Evolutionary conservation across 2,329 filamentous ascomycete genomes (phyloP).

Genomic region (Fusarium paranaense): DNA sequence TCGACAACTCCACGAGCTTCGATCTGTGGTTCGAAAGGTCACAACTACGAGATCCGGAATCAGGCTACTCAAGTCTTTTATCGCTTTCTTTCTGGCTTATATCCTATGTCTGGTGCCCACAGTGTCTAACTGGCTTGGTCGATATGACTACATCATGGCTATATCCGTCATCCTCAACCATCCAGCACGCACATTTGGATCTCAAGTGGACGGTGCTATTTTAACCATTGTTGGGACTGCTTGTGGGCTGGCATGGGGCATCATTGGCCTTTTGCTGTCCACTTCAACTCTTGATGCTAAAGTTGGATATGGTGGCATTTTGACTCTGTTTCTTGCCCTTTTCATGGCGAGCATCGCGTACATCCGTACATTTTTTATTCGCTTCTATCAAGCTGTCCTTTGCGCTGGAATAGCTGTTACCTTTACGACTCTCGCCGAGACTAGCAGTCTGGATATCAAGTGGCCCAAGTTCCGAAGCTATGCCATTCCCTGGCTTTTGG

Average conservation of each 20-base stretch:
- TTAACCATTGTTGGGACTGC: conserved; percentile 66
- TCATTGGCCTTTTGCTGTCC: conserved; percentile 65
- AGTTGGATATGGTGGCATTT: conserved; percentile 64
- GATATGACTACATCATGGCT: conserved; percentile 66
- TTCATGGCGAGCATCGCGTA: conserved; percentile 65
- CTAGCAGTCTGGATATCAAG: conserved; percentile 53
- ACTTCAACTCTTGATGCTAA: conserved; percentile 59
- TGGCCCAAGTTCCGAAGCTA: conserved; percentile 66
- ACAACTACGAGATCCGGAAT: conserved; percentile 63
- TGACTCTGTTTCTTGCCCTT: conserved; percentile 66
- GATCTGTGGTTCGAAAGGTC: conserved; percentile 53
- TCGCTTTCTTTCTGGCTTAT: conserved; percentile 69
- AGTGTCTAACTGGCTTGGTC: conserved; percentile 63
- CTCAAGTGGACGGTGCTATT: conserved; percentile 67
- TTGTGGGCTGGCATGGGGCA: conserved; percentile 66
- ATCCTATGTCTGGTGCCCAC: conserved; percentile 64
- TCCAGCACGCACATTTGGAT: conserved; percentile 65
- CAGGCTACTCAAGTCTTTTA: conserved; percentile 63
- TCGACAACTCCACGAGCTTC: conserved; percentile 59
- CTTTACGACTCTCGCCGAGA: conserved; percentile 65
- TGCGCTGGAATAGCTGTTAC: conserved; percentile 67
- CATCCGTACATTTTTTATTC: conserved; percentile 66
- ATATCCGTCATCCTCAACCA: conserved; percentile 70
- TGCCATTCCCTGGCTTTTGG: conserved; percentile 66
- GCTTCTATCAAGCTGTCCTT: conserved; percentile 66